Evolutionary conservation across 129 eudicot species (phyloP), one percentile per base, ranked within the genome.

Genomic region (Lonicera japonica): DNA sequence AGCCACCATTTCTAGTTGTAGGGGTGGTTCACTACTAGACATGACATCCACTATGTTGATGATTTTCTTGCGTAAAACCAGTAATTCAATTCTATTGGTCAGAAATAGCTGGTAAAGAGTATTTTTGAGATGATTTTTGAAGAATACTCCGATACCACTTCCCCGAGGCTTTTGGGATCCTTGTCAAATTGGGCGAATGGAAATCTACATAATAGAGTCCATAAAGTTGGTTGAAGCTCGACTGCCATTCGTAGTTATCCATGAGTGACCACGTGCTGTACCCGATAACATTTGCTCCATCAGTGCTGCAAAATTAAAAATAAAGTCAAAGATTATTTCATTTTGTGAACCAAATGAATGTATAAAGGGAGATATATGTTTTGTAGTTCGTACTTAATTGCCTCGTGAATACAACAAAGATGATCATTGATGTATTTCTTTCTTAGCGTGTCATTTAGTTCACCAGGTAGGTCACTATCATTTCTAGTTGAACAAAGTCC

Each of bases 231-330:
- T 54, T 12, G 58, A 55, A 81, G 8, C 80, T 83, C 0, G 75
- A 65, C 0, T 21, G 51, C 87, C 87, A 82, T 59, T 82, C 87
- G 36, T 63, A 78, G 8, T 38, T 64, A 58, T 78, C 83, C 58
- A 68, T 55, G 60, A 78, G 68, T 48, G 72, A 48, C 83, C 83
- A 78, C 8, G 73, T 64, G 21, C 73, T 45, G 65, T 15, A 68
- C 20, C 73, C 83, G 47, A 58, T 68, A 15, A 78, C 83, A 10
- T 53, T 68, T 15, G 54, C 79, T 21, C 76, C 79, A n/a, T 51
- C 73, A 73, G 61, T 47, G 25, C 11, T 12, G 10, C 12, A 10
- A 45, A 3, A 45, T 5, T 10, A 40, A 0, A 12, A 45, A 45
- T 10, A 4, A 45, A 1, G 2, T 10, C n/a, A 45, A 10, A 45